These are phyloP conservation scores for Theobroma grandiflorum DNA, from an alignment of 441 rosid species.

Conservation along the genomic window DNA sequence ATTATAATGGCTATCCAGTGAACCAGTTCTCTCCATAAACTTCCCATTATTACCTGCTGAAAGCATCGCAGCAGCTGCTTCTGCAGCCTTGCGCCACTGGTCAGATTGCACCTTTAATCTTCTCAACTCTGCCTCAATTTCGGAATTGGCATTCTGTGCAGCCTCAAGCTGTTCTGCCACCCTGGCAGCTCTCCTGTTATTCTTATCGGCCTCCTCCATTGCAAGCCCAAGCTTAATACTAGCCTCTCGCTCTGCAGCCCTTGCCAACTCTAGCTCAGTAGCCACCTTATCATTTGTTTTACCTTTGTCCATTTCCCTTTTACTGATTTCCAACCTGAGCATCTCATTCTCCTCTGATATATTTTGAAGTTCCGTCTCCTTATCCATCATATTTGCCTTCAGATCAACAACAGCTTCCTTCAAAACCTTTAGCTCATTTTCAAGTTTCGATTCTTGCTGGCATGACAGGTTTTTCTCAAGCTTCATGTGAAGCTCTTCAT, in stretches of 20 bases:
- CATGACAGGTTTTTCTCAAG: constrained; percentile 46
- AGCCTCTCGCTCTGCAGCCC: constrained; percentile 65
- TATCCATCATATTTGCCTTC: constrained; percentile 68
- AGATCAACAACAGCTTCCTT: constrained; percentile 47
- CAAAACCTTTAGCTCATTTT: constrained; percentile 50
- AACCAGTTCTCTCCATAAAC: constrained; percentile 55
- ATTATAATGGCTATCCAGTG: constrained; percentile 53
- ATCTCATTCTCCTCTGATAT: constrained; percentile 65
- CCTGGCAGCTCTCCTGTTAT: constrained; percentile 58
- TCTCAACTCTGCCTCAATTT: constrained; percentile 71
- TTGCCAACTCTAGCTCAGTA: constrained; percentile 47
- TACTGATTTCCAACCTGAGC: constrained; percentile 51
- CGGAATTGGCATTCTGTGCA: constrained; percentile 59
- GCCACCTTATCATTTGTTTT: constrained; percentile 26
- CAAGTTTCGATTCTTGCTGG: constrained; percentile 38
- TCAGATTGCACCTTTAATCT: constrained; percentile 82
- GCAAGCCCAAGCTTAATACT: constrained; percentile 70
- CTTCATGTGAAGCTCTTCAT: constrained; percentile 49
- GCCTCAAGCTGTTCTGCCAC: constrained; percentile 72
- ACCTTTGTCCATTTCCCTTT: constrained; percentile 42
- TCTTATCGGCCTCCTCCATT: constrained; percentile 71
- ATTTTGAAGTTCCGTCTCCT: constrained; percentile 72
- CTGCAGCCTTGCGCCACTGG: constrained; percentile 89
- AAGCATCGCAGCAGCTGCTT: constrained; percentile 76
- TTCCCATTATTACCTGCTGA: constrained; percentile 67